Evolutionary conservation across 441 rosid species (phyloP).

Genomic region (Erodium texanum): DNA sequence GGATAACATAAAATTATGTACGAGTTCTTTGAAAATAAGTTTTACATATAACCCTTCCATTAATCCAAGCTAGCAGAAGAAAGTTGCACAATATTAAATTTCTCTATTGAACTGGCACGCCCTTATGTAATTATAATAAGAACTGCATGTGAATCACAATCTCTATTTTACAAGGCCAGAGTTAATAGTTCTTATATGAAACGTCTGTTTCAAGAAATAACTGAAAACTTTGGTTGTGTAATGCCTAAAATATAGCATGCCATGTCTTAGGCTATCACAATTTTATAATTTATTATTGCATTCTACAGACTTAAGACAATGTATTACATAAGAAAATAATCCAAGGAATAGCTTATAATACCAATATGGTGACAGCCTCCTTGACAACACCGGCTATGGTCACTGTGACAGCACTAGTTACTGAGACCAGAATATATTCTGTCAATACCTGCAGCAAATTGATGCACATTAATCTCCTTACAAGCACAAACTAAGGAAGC

Average conservation of each 20-base stretch:
- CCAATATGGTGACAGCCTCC: conserved; percentile 97
- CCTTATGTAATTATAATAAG: background rate
- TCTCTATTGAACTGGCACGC: background rate
- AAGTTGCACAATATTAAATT: background rate
- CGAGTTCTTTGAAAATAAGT: background rate
- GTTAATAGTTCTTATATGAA: background rate
- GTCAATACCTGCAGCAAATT: conserved; percentile 67
- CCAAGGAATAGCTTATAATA: conserved; percentile 24
- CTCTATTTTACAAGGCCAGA: background rate
- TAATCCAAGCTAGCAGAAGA: background rate
- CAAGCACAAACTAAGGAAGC: background rate
- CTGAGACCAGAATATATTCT: conserved; percentile 81
- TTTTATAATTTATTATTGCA: background rate
- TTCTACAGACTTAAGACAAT: background rate
- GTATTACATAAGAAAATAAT: background rate
- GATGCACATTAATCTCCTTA: conserved; percentile 11
- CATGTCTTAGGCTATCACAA: background rate
- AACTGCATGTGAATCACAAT: background rate
- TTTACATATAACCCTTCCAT: background rate
- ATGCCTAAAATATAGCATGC: background rate
- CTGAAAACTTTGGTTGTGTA: background rate
- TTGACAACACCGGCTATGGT: conserved; percentile 95
- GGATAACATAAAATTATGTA: background rate
- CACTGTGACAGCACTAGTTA: conserved; percentile 95
- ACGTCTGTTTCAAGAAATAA: background rate